Evolutionary conservation across 2,329 filamentous ascomycete species (phyloP).

Genomic region (Aspergillus hiratsukae): DNA sequence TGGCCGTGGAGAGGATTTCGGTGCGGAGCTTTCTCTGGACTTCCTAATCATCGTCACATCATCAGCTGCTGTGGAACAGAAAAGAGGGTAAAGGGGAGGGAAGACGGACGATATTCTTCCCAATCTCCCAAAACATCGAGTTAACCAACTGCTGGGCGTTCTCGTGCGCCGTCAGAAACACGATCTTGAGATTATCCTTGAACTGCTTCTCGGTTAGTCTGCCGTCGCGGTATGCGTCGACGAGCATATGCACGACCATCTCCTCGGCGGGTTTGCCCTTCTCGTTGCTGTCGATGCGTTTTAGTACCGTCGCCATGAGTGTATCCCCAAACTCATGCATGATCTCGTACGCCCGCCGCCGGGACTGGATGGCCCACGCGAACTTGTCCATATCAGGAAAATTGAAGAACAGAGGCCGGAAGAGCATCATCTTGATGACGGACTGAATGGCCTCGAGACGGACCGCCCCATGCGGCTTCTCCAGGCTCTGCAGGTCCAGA

Average conservation of each 20-base stretch:
- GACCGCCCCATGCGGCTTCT: slow-evolving; percentile 15
- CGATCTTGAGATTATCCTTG: slow-evolving; percentile 38
- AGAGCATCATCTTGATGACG: slow-evolving; percentile 23
- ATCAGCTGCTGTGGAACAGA: not conserved
- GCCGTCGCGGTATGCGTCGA: slow-evolving; percentile 19
- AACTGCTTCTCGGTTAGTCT: slow-evolving; percentile 34
- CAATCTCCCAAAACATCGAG: slow-evolving; percentile 36
- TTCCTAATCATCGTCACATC: not conserved
- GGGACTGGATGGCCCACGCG: slow-evolving; percentile 15
- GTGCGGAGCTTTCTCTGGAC: slow-evolving; percentile 28
- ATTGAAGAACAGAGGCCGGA: slow-evolving; percentile 24
- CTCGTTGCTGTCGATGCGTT: not conserved
- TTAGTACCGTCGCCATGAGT: slow-evolving; percentile 10
- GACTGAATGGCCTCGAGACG: slow-evolving; percentile 22
- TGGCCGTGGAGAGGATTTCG: slow-evolving; percentile 23
- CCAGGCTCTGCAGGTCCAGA: slow-evolving; percentile 19
- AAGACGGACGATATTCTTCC: slow-evolving; percentile 22
- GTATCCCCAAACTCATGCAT: slow-evolving; percentile 24
- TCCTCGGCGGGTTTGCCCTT: slow-evolving; percentile 7
- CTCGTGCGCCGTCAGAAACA: slow-evolving; percentile 42
- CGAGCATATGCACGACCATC: slow-evolving; percentile 20
- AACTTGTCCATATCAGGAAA: slow-evolving; percentile 24
- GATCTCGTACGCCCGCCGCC: slow-evolving; percentile 17
- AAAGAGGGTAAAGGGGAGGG: too few species aligned
- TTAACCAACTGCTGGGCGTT: slow-evolving; percentile 39